Conservation (phyloP, 1,284 basidiomycete species). For the Abortiporus biennis region DNA sequence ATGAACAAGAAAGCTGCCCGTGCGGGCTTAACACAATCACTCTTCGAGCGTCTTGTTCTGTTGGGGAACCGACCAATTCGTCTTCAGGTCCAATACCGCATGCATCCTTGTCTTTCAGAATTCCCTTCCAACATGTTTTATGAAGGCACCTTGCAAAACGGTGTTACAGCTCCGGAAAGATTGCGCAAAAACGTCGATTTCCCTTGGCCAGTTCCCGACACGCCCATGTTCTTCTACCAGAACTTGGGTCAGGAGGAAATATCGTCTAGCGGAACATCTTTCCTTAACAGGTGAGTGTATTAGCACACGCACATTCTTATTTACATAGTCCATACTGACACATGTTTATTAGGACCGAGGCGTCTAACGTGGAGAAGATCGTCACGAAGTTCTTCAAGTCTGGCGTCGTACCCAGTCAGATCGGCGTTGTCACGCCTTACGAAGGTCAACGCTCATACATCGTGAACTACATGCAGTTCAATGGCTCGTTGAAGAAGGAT, state of each 20-base stretch:
- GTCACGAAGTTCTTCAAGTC: constrained; percentile 99
- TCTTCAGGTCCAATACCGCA: constrained; percentile 98
- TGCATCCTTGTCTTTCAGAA: constrained; percentile 99
- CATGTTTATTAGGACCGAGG: constrained; percentile 72
- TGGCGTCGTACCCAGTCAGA: constrained; percentile 91
- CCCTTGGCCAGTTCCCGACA: constrained; percentile 97
- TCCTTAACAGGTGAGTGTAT: constrained; percentile 76
- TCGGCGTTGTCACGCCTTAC: constrained; percentile 98
- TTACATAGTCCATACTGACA: constrained; percentile 13
- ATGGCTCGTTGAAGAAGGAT: constrained; percentile 97
- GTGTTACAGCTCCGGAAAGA: constrained; percentile 97
- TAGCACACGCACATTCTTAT: constrained; percentile 12
- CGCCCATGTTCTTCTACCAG: constrained; percentile 99
- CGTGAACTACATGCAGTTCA: constrained; percentile 99
- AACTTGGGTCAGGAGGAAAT: constrained; percentile 99
- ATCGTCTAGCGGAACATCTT: constrained; percentile 96
- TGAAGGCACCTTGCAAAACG: constrained; percentile 98
- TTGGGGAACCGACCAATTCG: constrained; percentile 96
- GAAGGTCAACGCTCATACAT: constrained; percentile 99
- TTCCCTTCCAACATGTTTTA: constrained; percentile 99
- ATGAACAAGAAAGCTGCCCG: constrained; percentile 99
- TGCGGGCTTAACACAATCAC: constrained; percentile 93
- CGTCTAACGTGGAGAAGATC: constrained; percentile 99
- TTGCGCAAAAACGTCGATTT: constrained; percentile 97
- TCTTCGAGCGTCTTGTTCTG: constrained; percentile 96